phyloP scores from a whole-genome alignment of 176 grass and related monocot species.

The Phoenix dactylifera region DNA sequence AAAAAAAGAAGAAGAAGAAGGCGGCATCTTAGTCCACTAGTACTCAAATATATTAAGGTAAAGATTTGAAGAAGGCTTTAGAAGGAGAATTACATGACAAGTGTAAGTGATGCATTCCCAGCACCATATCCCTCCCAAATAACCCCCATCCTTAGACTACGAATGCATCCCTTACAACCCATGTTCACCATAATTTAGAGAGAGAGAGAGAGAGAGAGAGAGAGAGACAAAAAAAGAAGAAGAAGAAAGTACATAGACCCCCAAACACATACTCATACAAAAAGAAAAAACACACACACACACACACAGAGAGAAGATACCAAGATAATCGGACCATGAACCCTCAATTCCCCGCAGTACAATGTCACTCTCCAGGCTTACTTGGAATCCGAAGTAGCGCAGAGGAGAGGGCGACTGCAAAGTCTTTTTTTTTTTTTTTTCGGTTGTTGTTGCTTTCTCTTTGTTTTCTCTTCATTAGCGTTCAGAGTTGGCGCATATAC shows the following conservation, averaged over 20 bases:
- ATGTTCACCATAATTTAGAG: not conserved
- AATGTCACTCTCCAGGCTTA: conserved; percentile 10
- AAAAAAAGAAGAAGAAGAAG: no score
- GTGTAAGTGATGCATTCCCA: conserved; percentile 63
- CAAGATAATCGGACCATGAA: conserved; percentile 57
- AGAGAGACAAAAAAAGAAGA: no score
- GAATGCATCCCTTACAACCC: conserved; percentile 71
- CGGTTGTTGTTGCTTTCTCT: no score
- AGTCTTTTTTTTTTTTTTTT: not conserved
- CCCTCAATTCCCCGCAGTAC: conserved; percentile 65
- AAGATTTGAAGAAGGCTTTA: no score
- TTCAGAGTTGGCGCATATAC: not conserved
- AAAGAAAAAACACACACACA: not conserved
- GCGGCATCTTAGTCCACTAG: no score
- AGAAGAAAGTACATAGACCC: no score
- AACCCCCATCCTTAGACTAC: conserved; percentile 23
- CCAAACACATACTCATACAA: not conserved
- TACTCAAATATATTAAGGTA: no score
- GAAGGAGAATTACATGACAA: conserved; percentile 2
- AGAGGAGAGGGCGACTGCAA: conserved; percentile 17
- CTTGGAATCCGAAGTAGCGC: conserved; percentile 13
- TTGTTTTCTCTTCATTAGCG: not conserved
- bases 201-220: no score
- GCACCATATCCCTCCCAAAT: conserved; percentile 25
- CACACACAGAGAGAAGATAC: not conserved